These are phyloP conservation scores for Phyllosticta ampelicida DNA, from an alignment of 2,329 filamentous ascomycete genomes.

Conservation along the genomic window DNA sequence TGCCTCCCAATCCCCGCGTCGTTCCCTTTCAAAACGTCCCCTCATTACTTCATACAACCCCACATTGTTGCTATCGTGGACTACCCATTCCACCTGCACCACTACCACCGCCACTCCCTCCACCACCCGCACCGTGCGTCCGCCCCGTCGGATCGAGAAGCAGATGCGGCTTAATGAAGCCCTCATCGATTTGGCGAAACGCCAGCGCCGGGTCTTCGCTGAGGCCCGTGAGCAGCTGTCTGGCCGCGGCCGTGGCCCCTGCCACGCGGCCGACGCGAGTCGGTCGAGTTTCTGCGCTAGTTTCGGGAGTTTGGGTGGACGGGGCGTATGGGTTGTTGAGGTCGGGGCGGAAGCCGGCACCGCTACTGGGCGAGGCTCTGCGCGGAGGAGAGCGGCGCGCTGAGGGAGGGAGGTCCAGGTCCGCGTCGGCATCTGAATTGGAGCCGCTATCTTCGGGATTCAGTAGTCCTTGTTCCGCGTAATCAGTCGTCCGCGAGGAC, in stretches of 20 bases:
- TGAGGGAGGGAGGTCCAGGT: slow-evolving; percentile 49
- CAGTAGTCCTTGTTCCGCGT: slow-evolving; percentile 45
- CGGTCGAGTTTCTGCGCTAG: slow-evolving; percentile 10
- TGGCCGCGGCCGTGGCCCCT: slow-evolving; percentile 66
- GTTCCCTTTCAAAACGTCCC: not conserved
- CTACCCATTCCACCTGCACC: not conserved
- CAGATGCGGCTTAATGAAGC: slow-evolving; percentile 87
- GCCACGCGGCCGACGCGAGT: slow-evolving; percentile 28
- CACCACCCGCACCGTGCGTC: slow-evolving; percentile 15
- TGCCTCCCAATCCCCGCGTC: not conserved
- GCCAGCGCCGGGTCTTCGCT: slow-evolving; percentile 81
- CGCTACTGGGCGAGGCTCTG: slow-evolving; percentile 21
- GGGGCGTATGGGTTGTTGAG: not conserved
- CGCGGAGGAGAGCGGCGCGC: slow-evolving; percentile 37
- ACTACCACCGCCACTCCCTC: not conserved
- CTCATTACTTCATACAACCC: not conserved
- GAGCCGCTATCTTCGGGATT: slow-evolving; percentile 37
- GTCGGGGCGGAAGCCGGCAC: slow-evolving; percentile 10
- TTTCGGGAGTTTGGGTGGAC: slow-evolving; percentile 7
- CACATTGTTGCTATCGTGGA: not conserved
- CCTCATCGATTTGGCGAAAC: slow-evolving; percentile 88
- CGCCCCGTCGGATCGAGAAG: slow-evolving; percentile 54
- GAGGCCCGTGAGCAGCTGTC: slow-evolving; percentile 64
- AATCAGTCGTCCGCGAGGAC: slow-evolving; percentile 21
- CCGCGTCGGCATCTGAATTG: slow-evolving; percentile 40